These are phyloP conservation scores for Aspergillus incahuasiensis DNA, from an alignment of 495 filamentous ascomycete genomes.

Conservation along the genomic window DNA sequence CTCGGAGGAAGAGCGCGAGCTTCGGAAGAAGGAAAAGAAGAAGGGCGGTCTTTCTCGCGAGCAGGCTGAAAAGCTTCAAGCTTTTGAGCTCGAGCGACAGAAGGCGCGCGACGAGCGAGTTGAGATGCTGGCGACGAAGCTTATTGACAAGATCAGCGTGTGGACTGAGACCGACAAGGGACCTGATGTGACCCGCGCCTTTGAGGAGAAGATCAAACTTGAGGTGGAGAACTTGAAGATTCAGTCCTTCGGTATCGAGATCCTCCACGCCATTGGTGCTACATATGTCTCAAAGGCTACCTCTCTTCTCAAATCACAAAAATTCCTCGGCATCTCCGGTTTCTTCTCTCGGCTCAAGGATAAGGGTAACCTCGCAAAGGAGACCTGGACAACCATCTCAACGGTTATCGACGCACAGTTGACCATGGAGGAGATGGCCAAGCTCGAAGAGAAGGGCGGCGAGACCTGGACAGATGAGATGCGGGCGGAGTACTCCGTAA, in stretches of 20 bases:
- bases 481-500: conserved; percentile 91
- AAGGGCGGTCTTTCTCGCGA: conserved; percentile 79
- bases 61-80: conserved; percentile 82
- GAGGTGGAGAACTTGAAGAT: conserved; percentile 99
- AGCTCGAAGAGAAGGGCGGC: conserved; percentile 88
- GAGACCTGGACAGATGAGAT: conserved; percentile 99
- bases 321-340: conserved; percentile 91
- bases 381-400: conserved; percentile 96
- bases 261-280: conserved; percentile 88
- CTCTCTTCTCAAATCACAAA: conserved; percentile 86
- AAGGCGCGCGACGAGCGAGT: conserved; percentile 87
- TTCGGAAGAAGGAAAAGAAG: conserved; percentile 81
- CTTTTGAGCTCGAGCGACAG: conserved; percentile 81
- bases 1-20: conserved; percentile 70
- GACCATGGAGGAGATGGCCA: conserved; percentile 99
- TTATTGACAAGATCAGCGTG: conserved; percentile 84
- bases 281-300: conserved; percentile 86
- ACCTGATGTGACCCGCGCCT: conserved; percentile 75
- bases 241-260: conserved; percentile 97
- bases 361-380: conserved; percentile 92
- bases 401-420: conserved; percentile 97
- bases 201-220: conserved; percentile 87
- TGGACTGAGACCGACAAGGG: conserved; percentile 98
- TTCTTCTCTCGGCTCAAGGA: conserved; percentile 94
- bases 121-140: conserved; percentile 72